Percentiles rank a stretch among this genome's conserved stretches.
phyloP scores from a whole-genome alignment of 352 stramenopile species.

The Phytophthora sp. region DNA sequence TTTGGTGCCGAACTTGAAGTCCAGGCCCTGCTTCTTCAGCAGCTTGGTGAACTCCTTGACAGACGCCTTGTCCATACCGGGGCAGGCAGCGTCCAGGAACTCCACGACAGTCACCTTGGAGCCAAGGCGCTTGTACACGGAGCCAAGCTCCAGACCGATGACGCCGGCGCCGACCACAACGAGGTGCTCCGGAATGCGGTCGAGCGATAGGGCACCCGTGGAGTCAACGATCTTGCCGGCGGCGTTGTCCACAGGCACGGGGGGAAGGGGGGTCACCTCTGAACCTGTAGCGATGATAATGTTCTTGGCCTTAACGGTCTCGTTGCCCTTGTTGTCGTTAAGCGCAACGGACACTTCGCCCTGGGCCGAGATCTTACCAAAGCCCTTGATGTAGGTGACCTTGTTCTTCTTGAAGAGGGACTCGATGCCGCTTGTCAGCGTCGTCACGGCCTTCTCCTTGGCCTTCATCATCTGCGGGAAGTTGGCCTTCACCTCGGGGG shows the following conservation, averaged over 20 bases:
- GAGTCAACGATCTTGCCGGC: constrained; percentile 98
- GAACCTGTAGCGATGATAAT: constrained; percentile 94
- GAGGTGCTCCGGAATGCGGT: constrained; percentile 94
- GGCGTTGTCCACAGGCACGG: constrained; percentile 97
- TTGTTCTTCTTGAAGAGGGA: constrained; percentile 99
- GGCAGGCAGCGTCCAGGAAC: constrained; percentile 96
- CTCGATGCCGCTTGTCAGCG: constrained; percentile 97
- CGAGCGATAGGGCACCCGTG: constrained; percentile 95
- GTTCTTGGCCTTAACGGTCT: constrained; percentile 97
- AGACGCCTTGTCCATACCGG: constrained; percentile 94
- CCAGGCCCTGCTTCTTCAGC: constrained; percentile 99
- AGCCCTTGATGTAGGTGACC: constrained; percentile 98
- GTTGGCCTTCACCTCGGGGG: constrained; percentile 91
- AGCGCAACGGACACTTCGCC: constrained; percentile 93
- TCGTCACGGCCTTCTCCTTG: constrained; percentile 96
- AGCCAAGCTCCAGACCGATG: constrained; percentile 99
- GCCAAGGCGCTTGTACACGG: constrained; percentile 96
- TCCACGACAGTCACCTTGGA: constrained; percentile 98
- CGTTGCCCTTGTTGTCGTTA: constrained; percentile 88
- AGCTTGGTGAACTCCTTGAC: constrained; percentile 97
- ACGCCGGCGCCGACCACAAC: constrained; percentile 98
- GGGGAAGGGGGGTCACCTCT: constrained; percentile 92
- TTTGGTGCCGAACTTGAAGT: constrained; percentile 98
- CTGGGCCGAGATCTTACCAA: constrained; percentile 92
- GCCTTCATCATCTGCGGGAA: constrained; percentile 96